phyloP scores from a whole-genome alignment of 257 asterid species.

The Lantana camara region DNA sequence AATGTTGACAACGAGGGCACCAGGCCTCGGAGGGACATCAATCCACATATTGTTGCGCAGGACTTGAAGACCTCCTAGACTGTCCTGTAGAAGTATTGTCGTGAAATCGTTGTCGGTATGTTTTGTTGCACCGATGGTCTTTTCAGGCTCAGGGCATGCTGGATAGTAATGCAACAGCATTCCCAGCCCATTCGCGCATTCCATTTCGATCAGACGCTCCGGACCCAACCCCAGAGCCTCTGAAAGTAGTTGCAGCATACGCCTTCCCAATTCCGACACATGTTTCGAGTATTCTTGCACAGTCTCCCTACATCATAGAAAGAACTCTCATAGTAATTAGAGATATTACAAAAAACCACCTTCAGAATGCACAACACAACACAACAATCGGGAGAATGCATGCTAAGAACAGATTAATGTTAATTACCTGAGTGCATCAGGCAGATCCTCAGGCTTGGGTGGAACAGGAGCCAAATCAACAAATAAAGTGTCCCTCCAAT shows the following conservation, averaged over 20 bases:
- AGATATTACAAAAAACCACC: too few relatives aligned
- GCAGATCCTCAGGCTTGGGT: constrained; percentile 20
- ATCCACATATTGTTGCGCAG: constrained; percentile 33
- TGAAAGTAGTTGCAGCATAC: constrained; percentile 30
- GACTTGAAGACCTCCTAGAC: constrained; percentile 47
- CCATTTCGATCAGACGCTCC: constrained; percentile 31
- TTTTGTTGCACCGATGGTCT: constrained; percentile 20
- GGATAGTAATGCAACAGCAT: constrained; percentile 42
- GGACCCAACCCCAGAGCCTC: constrained; percentile 34
- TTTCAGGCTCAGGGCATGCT: constrained; percentile 47
- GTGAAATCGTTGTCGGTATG: constrained; percentile 38
- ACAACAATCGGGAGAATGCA: too few relatives aligned
- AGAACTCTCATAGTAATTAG: too few relatives aligned
- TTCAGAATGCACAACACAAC: too few relatives aligned
- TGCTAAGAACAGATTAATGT: too few relatives aligned
- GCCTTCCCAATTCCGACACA: constrained; percentile 23
- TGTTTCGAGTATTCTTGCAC: constrained; percentile 29
- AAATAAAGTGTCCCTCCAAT: constrained; percentile 46
- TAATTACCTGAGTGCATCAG: constrained; percentile 7
- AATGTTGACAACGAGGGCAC: constrained; percentile 36
- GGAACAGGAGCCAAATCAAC: constrained; percentile 31
- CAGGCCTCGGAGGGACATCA: constrained; percentile 38
- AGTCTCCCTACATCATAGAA: constrained; percentile 11
- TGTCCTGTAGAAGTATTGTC: constrained; percentile 39
- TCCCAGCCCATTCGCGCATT: constrained; percentile 31